Evolutionary conservation across 2,329 filamentous ascomycete species (phyloP).

Genomic region (Fusarium newnesense): DNA sequence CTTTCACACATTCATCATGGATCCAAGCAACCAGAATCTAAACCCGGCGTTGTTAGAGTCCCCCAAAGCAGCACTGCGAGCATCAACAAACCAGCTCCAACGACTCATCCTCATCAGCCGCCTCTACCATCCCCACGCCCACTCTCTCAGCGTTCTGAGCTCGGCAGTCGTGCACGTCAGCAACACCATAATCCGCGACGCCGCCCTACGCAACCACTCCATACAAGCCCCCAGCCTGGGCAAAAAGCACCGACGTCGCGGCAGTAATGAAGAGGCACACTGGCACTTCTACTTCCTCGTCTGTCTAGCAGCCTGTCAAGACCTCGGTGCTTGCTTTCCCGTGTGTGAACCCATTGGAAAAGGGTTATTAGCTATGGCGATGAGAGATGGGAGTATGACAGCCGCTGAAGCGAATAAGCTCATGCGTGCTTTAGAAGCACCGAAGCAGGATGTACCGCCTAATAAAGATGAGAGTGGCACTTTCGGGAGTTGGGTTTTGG

Average conservation of each 20-base stretch:
- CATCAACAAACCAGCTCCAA: slow-evolving; percentile 17
- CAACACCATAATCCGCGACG: slow-evolving; percentile 22
- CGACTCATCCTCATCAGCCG: slow-evolving; percentile 17
- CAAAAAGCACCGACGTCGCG: background rate
- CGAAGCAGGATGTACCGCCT: background rate
- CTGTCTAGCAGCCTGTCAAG: slow-evolving; percentile 10
- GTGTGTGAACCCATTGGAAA: slow-evolving; percentile 9
- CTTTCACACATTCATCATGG: slow-evolving; percentile 16
- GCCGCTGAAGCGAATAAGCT: background rate
- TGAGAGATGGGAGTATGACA: slow-evolving; percentile 12
- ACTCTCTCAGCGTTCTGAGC: slow-evolving; percentile 1
- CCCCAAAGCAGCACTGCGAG: background rate
- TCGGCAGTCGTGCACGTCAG: slow-evolving; percentile 22
- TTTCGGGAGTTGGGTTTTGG: background rate
- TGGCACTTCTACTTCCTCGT: slow-evolving; percentile 16
- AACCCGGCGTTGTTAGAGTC: background rate
- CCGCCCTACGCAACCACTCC: background rate
- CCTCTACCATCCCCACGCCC: slow-evolving; percentile 6
- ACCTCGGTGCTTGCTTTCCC: background rate
- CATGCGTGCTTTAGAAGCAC: background rate
- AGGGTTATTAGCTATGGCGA: background rate
- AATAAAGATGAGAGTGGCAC: background rate
- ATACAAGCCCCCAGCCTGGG: background rate
- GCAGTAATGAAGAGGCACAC: background rate
- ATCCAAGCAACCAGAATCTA: background rate